Base-by-base conservation (phyloP, 2,329 filamentous ascomycete species). In the Clonostachys sp. region DNA sequence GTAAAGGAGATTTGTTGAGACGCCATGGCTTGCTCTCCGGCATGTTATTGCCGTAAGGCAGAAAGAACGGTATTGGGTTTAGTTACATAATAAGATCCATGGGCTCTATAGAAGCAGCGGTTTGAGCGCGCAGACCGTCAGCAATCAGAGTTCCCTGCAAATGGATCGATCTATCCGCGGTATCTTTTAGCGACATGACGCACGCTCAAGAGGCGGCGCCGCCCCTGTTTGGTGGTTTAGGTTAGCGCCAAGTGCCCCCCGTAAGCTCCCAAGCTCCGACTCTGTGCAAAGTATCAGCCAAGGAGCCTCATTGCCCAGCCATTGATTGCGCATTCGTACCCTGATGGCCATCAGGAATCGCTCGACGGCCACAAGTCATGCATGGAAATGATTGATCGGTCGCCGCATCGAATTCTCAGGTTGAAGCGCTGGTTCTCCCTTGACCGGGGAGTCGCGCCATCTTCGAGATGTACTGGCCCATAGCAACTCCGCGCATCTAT, bases 391-490 rank as follows among this genome's bases (percentile, higher is more conserved):
- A 45, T 38, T 53, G 53, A 53, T 51, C 45, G 46, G 46, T 41
- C 51, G 49, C 51, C 24, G 24, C 34, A 42, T 43, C 54, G 53
- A 45, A 52, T 50, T 48, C 51, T 56, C 49, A 47, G 53, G 45
- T 52, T 45, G 48, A 49, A 53, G 50, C 50, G 48, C 47, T 34
- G 40, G 48, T 48, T 13, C 47, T 49, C 40, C 35, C 41, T 50
- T 44, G 48, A 52, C 51, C 51, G 55, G 56, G 53, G 55, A 55
- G 57, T 52, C 54, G 41, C 43, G 40, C 41, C 16, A 41, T 35
- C 50, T 51, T 49, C 62, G 75, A 72, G 76, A 95, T 94, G 89
- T 95, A 95, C 78, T 95, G 89, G 89, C 89, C 89, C 61, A 81
- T 91, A 67, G 89, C 87, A 67, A 88, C 88, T 64, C 88, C 89